These are phyloP conservation scores for Penicillium lividum DNA, from an alignment of 495 filamentous ascomycete genomes.

Conservation along the genomic window DNA sequence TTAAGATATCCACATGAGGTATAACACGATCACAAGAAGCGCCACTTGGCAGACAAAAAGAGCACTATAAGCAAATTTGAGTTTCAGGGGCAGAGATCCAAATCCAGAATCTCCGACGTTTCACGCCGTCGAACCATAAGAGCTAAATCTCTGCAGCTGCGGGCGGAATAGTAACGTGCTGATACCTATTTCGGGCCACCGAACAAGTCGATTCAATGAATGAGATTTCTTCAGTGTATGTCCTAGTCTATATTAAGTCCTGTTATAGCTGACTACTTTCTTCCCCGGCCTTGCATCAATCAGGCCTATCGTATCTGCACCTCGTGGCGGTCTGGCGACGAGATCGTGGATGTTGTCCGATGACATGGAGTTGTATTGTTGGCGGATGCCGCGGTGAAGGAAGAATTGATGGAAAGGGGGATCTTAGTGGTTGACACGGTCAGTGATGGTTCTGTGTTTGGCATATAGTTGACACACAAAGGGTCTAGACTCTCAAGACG, in stretches of 20 bases:
- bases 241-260: not conserved
- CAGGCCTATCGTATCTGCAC: not conserved
- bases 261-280: not conserved
- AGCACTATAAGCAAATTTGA: not conserved
- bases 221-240: not conserved
- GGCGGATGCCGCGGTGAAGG: not conserved
- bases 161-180: not conserved
- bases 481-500: not conserved
- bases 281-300: not conserved
- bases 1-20: not conserved
- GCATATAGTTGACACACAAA: not conserved
- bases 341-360: not conserved
- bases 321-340: not conserved
- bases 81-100: not conserved
- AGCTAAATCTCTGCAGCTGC: conserved; percentile 3
- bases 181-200: not conserved
- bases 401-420: not conserved
- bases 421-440: not conserved
- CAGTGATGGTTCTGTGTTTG: not conserved
- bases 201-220: not conserved
- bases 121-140: not conserved
- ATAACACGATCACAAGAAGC: not conserved
- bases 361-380: not conserved
- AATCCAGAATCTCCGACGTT: not conserved
- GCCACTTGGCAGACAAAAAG: not conserved